These are phyloP conservation scores for Xylaria intraflava DNA, from an alignment of 495 filamentous ascomycete species.

Conservation along the genomic window DNA sequence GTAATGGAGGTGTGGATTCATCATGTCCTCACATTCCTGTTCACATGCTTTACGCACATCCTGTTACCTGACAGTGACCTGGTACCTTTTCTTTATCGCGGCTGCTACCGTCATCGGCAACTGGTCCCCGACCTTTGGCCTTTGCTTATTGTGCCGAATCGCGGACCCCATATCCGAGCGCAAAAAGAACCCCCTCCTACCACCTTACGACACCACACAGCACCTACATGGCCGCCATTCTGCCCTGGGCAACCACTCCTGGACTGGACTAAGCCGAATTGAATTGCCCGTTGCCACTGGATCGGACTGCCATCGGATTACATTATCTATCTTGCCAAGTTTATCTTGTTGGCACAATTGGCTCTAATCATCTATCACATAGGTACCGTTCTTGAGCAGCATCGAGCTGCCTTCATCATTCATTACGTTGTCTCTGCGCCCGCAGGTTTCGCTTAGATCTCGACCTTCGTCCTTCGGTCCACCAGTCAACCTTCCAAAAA, in stretches of 20 bases:
- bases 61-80: not conserved
- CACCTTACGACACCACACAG: not conserved
- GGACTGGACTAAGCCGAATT: not conserved
- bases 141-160: not conserved
- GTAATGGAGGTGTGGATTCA: too few relatives aligned
- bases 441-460: not conserved
- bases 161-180: not conserved
- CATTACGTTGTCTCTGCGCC: not conserved
- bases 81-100: not conserved
- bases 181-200: too few relatives aligned
- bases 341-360: not conserved
- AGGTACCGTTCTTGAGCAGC: constrained; percentile 1
- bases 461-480: constrained; percentile 2
- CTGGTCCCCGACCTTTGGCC: not conserved
- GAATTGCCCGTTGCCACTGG: not conserved
- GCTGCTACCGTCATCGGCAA: not conserved
- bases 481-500: not conserved
- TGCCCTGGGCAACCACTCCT: not conserved
- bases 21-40: not conserved
- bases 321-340: not conserved
- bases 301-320: not conserved
- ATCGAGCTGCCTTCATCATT: constrained; percentile 1
- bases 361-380: not conserved
- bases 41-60: not conserved
- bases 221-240: not conserved